These are phyloP conservation scores for Phytopythium litorale DNA, from an alignment of 352 stramenopile genomes.

Conservation along the genomic window DNA sequence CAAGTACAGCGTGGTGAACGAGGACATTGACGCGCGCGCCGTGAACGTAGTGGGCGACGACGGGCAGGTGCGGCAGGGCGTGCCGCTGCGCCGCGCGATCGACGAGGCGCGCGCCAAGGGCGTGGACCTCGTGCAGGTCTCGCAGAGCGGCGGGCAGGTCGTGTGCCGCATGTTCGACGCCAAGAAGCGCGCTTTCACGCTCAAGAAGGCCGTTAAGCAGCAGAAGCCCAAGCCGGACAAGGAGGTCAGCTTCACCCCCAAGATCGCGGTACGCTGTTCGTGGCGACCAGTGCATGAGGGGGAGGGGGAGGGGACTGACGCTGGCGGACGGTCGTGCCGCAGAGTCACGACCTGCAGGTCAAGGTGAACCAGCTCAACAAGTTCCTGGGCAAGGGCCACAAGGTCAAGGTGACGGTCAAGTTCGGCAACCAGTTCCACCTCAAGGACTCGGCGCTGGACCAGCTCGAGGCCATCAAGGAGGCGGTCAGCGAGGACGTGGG, in stretches of 20 bases:
- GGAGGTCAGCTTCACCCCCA: slow-evolving; percentile 61
- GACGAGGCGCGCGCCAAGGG: slow-evolving; percentile 36
- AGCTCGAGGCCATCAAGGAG: slow-evolving; percentile 44
- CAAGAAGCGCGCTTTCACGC: slow-evolving; percentile 65
- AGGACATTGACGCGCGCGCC: slow-evolving; percentile 42
- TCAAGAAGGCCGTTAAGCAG: slow-evolving; percentile 66
- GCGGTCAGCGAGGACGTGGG: slow-evolving; percentile 38
- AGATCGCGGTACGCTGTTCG: slow-evolving; percentile 58
- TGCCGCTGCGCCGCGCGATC: slow-evolving; percentile 54
- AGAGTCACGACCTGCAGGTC: slow-evolving; percentile 66
- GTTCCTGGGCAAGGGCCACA: slow-evolving; percentile 74
- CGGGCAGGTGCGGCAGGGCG: slow-evolving; percentile 39
- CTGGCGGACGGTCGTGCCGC: not conserved
- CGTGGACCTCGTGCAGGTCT: slow-evolving; percentile 79
- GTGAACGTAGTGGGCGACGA: slow-evolving; percentile 58
- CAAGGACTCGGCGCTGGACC: slow-evolving; percentile 38
- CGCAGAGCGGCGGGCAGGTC: slow-evolving; percentile 24
- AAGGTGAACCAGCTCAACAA: slow-evolving; percentile 67
- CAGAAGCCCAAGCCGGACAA: slow-evolving; percentile 70
- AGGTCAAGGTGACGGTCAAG: slow-evolving; percentile 74
- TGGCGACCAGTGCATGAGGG: not conserved
- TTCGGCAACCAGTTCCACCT: slow-evolving; percentile 60
- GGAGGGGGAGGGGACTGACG: not conserved
- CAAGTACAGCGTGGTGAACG: slow-evolving; percentile 60
- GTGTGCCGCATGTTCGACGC: slow-evolving; percentile 71